Percentiles rank a stretch among this genome's conserved stretches.
Evolutionary conservation across 768 basidiomycete genomes (phyloP).

Genomic region (Galerina sulciceps): DNA sequence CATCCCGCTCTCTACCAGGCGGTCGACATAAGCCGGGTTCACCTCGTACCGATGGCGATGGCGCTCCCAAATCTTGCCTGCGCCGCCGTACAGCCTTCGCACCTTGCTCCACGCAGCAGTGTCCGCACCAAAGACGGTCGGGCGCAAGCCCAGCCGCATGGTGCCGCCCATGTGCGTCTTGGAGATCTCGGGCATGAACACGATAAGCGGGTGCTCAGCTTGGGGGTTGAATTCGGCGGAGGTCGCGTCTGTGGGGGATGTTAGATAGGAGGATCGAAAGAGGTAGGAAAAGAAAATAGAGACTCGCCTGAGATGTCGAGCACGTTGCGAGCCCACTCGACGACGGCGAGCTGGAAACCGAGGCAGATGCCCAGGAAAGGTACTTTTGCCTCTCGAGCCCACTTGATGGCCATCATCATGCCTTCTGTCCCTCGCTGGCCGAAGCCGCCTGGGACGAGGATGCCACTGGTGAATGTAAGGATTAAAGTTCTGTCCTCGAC

Average conservation of each 20-base stretch:
- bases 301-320: constrained; percentile 72
- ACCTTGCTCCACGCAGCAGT: constrained; percentile 74
- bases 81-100: constrained; percentile 83
- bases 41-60: constrained; percentile 97
- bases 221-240: constrained; percentile 80
- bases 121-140: constrained; percentile 82
- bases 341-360: constrained; percentile 95
- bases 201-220: constrained; percentile 72
- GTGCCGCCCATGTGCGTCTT: constrained; percentile 98
- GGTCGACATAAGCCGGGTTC: constrained; percentile 84
- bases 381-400: constrained; percentile 92
- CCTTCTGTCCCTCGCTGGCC: constrained; percentile 93
- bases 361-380: constrained; percentile 98
- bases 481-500: neutral
- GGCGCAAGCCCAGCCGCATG: constrained; percentile 99
- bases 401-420: constrained; percentile 98
- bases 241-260: constrained; percentile 64
- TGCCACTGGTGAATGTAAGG: constrained; percentile 60
- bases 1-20: constrained; percentile 68
- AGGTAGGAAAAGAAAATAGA: constrained; percentile 20
- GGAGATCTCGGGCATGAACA: constrained; percentile 99
- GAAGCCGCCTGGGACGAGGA: constrained; percentile 97
- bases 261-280: constrained; percentile 2
- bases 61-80: constrained; percentile 88
- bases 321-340: constrained; percentile 93